Evolutionary conservation across 1,284 basidiomycete species (phyloP).

Genomic region (Laetiporus sulphureus): DNA sequence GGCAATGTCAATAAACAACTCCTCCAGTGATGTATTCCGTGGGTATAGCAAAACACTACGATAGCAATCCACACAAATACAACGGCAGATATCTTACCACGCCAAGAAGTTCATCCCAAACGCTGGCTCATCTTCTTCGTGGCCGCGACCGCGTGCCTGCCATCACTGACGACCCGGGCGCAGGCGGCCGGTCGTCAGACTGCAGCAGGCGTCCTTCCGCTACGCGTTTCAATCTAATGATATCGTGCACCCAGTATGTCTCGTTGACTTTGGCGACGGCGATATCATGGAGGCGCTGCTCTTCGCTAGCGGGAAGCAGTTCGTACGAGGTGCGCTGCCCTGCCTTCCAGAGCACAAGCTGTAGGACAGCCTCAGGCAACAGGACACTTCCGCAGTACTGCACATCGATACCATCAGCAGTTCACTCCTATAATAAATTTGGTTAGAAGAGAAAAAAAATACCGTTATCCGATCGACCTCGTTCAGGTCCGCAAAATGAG

Average conservation of each 20-base stretch:
- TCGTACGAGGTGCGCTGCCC: slow-evolving; percentile 44
- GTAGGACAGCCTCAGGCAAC: slow-evolving; percentile 59
- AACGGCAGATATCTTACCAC: no score
- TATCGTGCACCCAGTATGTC: slow-evolving; percentile 61
- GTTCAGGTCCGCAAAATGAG: slow-evolving; percentile 45
- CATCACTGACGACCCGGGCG: not conserved
- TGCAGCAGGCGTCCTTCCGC: slow-evolving; percentile 19
- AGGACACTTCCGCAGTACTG: slow-evolving; percentile 70
- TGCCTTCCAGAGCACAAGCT: slow-evolving; percentile 62
- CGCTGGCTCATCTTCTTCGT: slow-evolving; percentile 3
- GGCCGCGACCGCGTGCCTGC: slow-evolving; percentile 6
- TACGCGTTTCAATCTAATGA: slow-evolving; percentile 34
- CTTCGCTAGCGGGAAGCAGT: slow-evolving; percentile 45
- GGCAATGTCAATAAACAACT: no score
- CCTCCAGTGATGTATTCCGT: no score
- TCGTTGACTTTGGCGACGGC: slow-evolving; percentile 42
- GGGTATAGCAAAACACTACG: no score
- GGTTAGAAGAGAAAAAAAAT: no score
- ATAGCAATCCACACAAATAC: no score
- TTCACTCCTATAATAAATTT: no score
- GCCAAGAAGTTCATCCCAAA: no score
- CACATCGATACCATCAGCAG: no score
- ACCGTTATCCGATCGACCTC: slow-evolving; percentile 52
- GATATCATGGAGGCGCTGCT: slow-evolving; percentile 43
- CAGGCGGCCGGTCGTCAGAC: slow-evolving; percentile 1